Conservation (phyloP, 495 filamentous ascomycete genomes). For the Pyrenula aspistea region DNA sequence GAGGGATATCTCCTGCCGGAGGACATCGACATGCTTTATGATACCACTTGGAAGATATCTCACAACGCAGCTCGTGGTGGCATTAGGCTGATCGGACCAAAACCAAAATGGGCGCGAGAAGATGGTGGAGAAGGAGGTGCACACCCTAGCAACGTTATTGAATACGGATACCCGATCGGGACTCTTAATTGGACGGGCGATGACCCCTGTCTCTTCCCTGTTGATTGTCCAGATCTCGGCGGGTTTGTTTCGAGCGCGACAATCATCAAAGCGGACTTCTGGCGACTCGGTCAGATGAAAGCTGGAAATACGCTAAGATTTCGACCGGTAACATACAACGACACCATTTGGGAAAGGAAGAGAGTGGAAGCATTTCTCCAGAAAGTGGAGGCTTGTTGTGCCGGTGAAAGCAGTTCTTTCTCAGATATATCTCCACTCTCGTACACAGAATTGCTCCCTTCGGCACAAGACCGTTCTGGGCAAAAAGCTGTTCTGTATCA, state of each 20-base stretch:
- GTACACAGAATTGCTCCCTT: constrained; percentile 5
- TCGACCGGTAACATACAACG: constrained; percentile 27
- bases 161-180: constrained; percentile 46
- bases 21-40: constrained; percentile 43
- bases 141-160: constrained; percentile 46
- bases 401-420: constrained; percentile 6
- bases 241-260: constrained; percentile 44
- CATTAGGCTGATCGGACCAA: constrained; percentile 43
- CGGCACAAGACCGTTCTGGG: constrained; percentile 4
- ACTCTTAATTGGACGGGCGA: constrained; percentile 47
- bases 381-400: constrained; percentile 9
- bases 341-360: constrained; percentile 25
- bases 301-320: constrained; percentile 43
- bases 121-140: constrained; percentile 49
- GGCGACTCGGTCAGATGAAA: constrained; percentile 49
- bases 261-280: constrained; percentile 40
- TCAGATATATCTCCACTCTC: constrained; percentile 3
- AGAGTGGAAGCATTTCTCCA: constrained; percentile 26
- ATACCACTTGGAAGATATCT: constrained; percentile 40
- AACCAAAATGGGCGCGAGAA: constrained; percentile 39
- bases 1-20: constrained; percentile 37
- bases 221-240: constrained; percentile 47
- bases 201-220: constrained; percentile 43
- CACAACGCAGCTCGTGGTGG: constrained; percentile 48
- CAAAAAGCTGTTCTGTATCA: constrained; percentile 26